A percentile compares a stretch with the other conserved stretches of the same genome.
These are phyloP conservation scores for Amphicarpaea edgeworthii DNA, from an alignment of 306 rosid genomes.

Conservation along the genomic window DNA sequence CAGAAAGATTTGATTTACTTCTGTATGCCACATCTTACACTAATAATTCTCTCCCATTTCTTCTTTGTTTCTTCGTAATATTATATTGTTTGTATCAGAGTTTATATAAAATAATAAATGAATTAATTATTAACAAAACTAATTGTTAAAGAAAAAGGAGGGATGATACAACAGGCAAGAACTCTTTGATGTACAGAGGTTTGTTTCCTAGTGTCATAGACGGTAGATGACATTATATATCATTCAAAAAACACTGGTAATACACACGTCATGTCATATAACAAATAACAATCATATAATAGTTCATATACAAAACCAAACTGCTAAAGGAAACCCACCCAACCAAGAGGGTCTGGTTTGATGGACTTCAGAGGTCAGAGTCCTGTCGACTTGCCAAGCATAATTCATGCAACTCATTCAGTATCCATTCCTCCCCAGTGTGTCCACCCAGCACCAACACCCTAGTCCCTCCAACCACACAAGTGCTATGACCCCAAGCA, in stretches of 20 bases:
- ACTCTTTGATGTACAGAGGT: conserved; percentile 39
- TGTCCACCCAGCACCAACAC: conserved; percentile 95
- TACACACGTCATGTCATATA: conserved; percentile 37
- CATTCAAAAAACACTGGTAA: conserved; percentile 33
- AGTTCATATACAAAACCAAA: conserved; percentile 51
- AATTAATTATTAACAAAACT: background rate
- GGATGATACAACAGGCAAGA: conserved; percentile 25
- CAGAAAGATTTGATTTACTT: background rate
- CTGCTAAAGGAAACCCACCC: conserved; percentile 32
- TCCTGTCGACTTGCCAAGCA: conserved; percentile 93
- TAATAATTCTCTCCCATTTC: background rate
- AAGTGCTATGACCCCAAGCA: conserved; percentile 99
- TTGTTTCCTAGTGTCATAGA: conserved; percentile 23
- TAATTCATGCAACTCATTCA: conserved; percentile 91
- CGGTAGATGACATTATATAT: conserved; percentile 12
- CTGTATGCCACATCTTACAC: background rate
- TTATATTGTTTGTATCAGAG: background rate
- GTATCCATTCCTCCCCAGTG: conserved; percentile 98
- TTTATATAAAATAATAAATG: conserved; percentile 8
- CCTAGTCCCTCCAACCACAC: conserved; percentile 96
- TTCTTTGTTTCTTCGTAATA: background rate
- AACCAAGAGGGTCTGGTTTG: conserved; percentile 12
- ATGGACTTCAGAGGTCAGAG: conserved; percentile 56
- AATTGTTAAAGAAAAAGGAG: conserved; percentile 9
- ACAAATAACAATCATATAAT: conserved; percentile 35